phyloP scores from a whole-genome alignment of 202 grass and related monocot species.

The Bolboschoenoplectus hybrid region DNA sequence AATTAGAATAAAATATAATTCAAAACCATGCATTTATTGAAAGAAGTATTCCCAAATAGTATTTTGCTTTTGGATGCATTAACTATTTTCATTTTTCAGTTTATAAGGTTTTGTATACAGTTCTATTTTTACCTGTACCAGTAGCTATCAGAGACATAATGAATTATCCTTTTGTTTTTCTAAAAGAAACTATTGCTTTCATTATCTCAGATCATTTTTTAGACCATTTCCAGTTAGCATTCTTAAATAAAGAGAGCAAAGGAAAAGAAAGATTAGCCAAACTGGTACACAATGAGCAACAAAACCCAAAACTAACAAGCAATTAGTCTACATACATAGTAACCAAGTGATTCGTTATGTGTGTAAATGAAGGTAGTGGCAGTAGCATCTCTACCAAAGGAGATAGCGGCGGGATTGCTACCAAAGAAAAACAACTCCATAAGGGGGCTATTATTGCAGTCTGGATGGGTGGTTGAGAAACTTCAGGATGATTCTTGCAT shows the following conservation, averaged over 20 bases:
- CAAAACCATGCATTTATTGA: background rate
- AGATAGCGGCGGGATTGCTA: slow-evolving; percentile 85
- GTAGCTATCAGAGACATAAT: background rate
- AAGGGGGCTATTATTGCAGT: slow-evolving; percentile 76
- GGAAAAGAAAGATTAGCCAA: background rate
- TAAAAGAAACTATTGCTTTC: background rate
- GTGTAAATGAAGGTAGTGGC: slow-evolving; percentile 63
- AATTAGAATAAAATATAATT: background rate
- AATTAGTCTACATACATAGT: background rate
- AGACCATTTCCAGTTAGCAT: background rate
- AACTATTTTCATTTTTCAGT: background rate
- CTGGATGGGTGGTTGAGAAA: slow-evolving; percentile 98
- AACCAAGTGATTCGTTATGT: background rate
- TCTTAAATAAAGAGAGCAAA: background rate
- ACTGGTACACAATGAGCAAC: background rate
- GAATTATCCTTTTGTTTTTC: too few relatives aligned
- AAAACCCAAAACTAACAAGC: background rate
- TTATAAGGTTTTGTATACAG: background rate
- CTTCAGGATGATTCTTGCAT: slow-evolving; percentile 65
- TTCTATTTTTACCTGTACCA: background rate
- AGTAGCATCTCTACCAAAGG: slow-evolving; percentile 90
- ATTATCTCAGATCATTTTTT: background rate
- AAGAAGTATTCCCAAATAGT: background rate
- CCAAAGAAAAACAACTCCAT: slow-evolving; percentile 56
- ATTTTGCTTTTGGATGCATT: background rate